A percentile compares a stretch with the other conserved stretches of the same genome.
Conservation (phyloP, 2,329 filamentous ascomycete species). For the Calonectria leucothoes region DNA sequence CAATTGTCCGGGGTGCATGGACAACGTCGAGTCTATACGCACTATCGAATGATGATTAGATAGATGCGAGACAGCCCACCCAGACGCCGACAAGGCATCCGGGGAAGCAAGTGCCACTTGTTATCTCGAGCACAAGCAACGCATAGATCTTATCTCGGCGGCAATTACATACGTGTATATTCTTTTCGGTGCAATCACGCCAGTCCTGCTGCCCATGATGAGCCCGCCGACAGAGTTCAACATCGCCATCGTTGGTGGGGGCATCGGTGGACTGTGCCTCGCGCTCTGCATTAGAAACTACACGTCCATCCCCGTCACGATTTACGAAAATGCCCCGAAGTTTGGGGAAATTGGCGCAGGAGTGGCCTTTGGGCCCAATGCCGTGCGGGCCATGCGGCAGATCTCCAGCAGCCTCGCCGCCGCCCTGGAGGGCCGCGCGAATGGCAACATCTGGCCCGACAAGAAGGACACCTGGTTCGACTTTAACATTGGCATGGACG, state of each 20-base stretch:
- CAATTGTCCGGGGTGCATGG: background rate
- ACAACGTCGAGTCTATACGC: background rate
- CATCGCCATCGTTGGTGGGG: constrained; percentile 43
- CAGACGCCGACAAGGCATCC: background rate
- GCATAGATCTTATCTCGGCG: background rate
- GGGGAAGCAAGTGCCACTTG: background rate
- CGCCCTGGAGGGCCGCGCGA: background rate
- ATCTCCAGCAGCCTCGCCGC: constrained; percentile 2
- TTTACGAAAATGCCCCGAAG: constrained; percentile 22
- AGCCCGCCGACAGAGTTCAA: constrained; percentile 42
- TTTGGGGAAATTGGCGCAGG: constrained; percentile 27
- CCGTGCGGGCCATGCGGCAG: constrained; percentile 9
- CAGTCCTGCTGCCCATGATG: background rate
- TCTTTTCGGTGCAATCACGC: background rate
- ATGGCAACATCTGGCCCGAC: constrained; percentile 6
- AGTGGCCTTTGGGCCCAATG: constrained; percentile 21
- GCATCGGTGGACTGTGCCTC: constrained; percentile 20
- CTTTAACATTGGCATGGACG: constrained; percentile 17
- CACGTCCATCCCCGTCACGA: constrained; percentile 10
- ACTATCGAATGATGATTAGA: background rate
- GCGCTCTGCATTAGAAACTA: constrained; percentile 10
- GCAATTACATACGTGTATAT: background rate
- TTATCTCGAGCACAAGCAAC: background rate
- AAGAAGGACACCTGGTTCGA: constrained; percentile 21
- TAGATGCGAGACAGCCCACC: background rate